Evolutionary conservation across 306 rosid species (phyloP), one percentile per base, ranked within the genome.

Genomic region (Begonia loranthoides): DNA sequence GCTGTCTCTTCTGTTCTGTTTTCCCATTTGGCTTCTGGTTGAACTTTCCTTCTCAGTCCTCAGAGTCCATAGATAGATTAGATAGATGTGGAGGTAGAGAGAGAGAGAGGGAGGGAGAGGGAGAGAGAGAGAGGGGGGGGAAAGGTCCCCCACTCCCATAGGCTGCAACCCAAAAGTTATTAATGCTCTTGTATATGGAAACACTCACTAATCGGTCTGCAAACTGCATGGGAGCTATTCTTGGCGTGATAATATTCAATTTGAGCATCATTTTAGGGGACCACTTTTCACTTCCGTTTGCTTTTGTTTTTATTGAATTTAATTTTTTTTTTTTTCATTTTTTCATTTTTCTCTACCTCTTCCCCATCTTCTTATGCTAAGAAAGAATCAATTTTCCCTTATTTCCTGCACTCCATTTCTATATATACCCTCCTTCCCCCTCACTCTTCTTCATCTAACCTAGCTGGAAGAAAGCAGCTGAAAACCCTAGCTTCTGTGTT

Each of bases 161-260:
- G 56, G 64, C 15, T 40, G 16, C 6, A 41, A 57, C 72, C 61
- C 59, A 71, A 65, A 71, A 82, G 72, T 61, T 73, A 76, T 79
- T 63, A 79, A 81, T 79, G 88, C 50, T 34, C 38, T 49, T 62
- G 51, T 68, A 72, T 56, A 70, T 65, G 50, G 59, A 73, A 70
- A 76, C 79, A 58, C 78, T 64, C 79, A 59, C 78, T 72, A 67
- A 76, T 76, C 44, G 71, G 55, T 72, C 94, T 76, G 86, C 66
- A 73, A 80, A 78, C 75, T 85, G 86, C 89, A 90, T 86, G 87
- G 75, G 75, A 60, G 21, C 43, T 68, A 56, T 74, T 65, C 78
- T 78, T 74, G 85, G 94, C 94, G 88, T 80, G 88, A 83, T 79
- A 73, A 73, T 92, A 83, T 86, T 92, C 94, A 92, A 86, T 76